Evolutionary conservation across 306 rosid species (phyloP), one percentile per base, ranked within the genome.

Genomic region (Myrica gale): DNA sequence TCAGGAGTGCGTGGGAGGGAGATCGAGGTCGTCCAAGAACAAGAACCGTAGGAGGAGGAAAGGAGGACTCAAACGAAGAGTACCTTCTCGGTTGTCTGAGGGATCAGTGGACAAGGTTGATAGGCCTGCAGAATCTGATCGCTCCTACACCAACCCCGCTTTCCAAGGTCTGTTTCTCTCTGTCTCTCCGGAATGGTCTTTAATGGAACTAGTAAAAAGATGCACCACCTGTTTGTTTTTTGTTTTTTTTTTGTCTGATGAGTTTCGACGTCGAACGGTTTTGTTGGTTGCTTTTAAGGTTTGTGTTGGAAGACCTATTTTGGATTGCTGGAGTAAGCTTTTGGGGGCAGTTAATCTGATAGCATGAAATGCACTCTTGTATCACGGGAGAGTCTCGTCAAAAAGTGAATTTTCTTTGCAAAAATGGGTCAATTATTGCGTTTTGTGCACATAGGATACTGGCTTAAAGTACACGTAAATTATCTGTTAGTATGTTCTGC

Each of bases 1-100:
- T 20, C 70, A 85, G 71, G 84, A 88, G 37, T 92, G 97, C 72
- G 82, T 87, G 32, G 96, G 93, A 74, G 83, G 85, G 75, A 84
- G 82, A 70, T 77, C 77, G 72, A 79, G 76, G 43, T 83, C 86
- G 32, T 82, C 87, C 15, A 87, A 82, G 86, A 87, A 71, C 78
- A 87, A 77, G 79, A 76, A 12, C 12, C 76, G 76, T 37, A 85
- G 76, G 73, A 83, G 85, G 53, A 84, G 83, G 71, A 88, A 72
- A 76, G 74, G 63, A 68, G 90, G 85, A 76, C 79, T 79, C n/a
- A 88, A 71, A 50, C 83, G 82, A 68, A 80, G 84, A 68, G 91
- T 81, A 23, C 20, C 89, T 74, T 89, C 88, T 74, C 84, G 82
- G n/a, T 74, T 85, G 58, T 73, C 85, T 26, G 89, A 86, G 21